A percentile compares a stretch with the other conserved stretches of the same genome.
phyloP scores from a whole-genome alignment of 2,329 filamentous ascomycete species.

The Parascedosporium putredinis region DNA sequence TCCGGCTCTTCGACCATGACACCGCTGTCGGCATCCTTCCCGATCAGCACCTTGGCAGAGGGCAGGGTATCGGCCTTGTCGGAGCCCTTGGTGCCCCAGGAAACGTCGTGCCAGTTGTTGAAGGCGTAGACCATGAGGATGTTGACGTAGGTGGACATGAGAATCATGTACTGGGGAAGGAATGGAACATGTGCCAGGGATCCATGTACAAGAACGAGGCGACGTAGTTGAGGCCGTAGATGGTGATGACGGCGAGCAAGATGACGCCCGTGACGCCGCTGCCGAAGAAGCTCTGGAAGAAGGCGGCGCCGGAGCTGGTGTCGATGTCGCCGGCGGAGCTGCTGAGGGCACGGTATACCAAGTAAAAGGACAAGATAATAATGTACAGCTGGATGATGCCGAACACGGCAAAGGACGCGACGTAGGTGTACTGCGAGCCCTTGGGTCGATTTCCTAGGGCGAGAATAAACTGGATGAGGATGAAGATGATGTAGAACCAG shows the following conservation, averaged over 20 bases:
- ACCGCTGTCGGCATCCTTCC: constrained; percentile 77
- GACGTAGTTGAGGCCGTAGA: constrained; percentile 93
- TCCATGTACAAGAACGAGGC: constrained; percentile 97
- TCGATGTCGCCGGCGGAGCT: constrained; percentile 43
- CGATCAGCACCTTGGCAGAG: constrained; percentile 79
- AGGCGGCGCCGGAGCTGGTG: constrained; percentile 52
- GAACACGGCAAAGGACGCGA: constrained; percentile 81
- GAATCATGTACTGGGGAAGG: constrained; percentile 86
- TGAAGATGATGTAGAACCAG: constrained; percentile 83
- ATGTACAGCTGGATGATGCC: constrained; percentile 84
- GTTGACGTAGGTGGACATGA: constrained; percentile 98
- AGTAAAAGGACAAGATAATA: constrained; percentile 75
- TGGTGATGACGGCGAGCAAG: constrained; percentile 82
- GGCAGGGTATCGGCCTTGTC: constrained; percentile 91
- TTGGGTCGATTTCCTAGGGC: constrained; percentile 95
- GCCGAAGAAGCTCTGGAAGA: constrained; percentile 76
- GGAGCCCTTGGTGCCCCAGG: constrained; percentile 98
- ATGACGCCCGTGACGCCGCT: constrained; percentile 75
- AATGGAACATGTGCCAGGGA: constrained; percentile 99
- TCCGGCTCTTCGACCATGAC: constrained; percentile 92
- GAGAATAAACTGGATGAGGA: constrained; percentile 91
- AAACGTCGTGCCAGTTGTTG: constrained; percentile 99
- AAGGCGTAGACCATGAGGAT: constrained; percentile 98
- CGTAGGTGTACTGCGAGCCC: constrained; percentile 86
- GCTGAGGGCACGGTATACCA: constrained; percentile 75